These are phyloP conservation scores for Candida michaelii DNA, from an alignment of 805 yeast species.

Conservation along the genomic window DNA sequence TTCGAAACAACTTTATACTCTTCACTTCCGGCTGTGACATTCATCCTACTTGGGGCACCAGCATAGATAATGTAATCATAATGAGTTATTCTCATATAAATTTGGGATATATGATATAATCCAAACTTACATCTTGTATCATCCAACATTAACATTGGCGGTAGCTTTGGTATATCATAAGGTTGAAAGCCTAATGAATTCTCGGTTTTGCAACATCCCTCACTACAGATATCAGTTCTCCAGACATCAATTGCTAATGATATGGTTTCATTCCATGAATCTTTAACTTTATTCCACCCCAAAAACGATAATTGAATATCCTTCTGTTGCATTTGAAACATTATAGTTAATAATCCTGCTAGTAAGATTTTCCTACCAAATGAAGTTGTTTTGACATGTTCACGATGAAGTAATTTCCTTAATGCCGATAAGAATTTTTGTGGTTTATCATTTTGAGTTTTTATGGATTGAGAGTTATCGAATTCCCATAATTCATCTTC, in stretches of 20 bases:
- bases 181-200: constrained; percentile 12
- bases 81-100: constrained; percentile 27
- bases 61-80: constrained; percentile 31
- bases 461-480: constrained; percentile 15
- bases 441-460: constrained; percentile 18
- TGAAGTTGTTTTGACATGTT: constrained; percentile 20
- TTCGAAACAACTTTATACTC: constrained; percentile 50
- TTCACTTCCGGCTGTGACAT: constrained; percentile 53
- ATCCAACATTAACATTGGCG: constrained; percentile 20
- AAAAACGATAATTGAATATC: constrained; percentile 25
- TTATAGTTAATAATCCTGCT: constrained; percentile 23
- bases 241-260: constrained; percentile 31
- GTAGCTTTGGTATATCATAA: constrained; percentile 13
- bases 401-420: constrained; percentile 21
- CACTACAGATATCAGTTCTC: constrained; percentile 23
- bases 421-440: constrained; percentile 26
- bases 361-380: constrained; percentile 25
- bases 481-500: constrained; percentile 30
- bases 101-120: constrained; percentile 28
- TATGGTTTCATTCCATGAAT: constrained; percentile 27
- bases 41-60: constrained; percentile 38
- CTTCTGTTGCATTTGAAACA: constrained; percentile 28
- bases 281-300: constrained; percentile 25
- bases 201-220: constrained; percentile 18
- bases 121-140: constrained; percentile 27